phyloP scores from a whole-genome alignment of 148 eudicot species.

The Diospyros lotus region DNA sequence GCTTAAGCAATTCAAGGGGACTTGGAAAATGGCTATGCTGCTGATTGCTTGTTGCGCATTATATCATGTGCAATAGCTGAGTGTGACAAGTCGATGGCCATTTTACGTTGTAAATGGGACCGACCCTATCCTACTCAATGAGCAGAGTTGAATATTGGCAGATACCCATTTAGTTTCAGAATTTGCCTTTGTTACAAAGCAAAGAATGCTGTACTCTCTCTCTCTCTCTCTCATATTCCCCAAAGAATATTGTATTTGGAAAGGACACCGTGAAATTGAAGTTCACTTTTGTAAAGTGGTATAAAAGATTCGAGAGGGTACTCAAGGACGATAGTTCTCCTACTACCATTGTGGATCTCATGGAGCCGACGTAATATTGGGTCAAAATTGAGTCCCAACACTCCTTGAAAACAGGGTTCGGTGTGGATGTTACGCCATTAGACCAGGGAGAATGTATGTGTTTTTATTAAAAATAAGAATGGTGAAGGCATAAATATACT shows the following conservation, averaged over 20 bases:
- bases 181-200: conserved; percentile 2
- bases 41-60: not conserved
- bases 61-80: not conserved
- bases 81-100: not conserved
- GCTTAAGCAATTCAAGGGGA: not conserved
- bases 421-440: too few species aligned
- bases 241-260: not conserved
- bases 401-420: too few species aligned
- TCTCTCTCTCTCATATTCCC: not conserved
- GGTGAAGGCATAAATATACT: too few species aligned
- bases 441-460: too few species aligned
- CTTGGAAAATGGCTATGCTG: not conserved
- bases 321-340: too few species aligned
- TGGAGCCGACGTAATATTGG: too few species aligned
- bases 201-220: not conserved
- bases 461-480: too few species aligned
- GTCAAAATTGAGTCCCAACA: too few species aligned
- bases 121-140: conserved; percentile 4
- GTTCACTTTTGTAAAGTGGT: too few species aligned
- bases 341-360: too few species aligned
- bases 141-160: not conserved
- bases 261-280: too few species aligned
- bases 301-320: too few species aligned
- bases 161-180: not conserved
- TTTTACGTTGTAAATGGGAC: conserved; percentile 13